A percentile compares a stretch with the other conserved stretches of the same genome.
Evolutionary conservation across 805 yeast genomes (phyloP).

Genomic region (Pichia exigua): DNA sequence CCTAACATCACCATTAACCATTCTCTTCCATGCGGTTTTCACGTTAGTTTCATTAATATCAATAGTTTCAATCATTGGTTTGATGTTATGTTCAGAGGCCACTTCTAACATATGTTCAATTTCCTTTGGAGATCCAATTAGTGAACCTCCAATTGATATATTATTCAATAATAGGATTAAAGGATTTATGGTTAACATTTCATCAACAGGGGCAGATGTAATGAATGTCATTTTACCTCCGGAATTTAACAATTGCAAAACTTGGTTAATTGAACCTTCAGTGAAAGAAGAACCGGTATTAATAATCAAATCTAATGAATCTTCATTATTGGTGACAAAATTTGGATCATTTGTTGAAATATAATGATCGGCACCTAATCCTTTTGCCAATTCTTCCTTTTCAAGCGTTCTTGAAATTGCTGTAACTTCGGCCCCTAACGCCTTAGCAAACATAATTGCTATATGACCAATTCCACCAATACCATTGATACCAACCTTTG

Average conservation of each 20-base stretch:
- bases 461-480: conserved; percentile 42
- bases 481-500: conserved; percentile 42
- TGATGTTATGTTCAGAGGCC: conserved; percentile 38
- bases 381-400: conserved; percentile 41
- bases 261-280: conserved; percentile 21
- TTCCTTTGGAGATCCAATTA: conserved; percentile 39
- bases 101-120: conserved; percentile 39
- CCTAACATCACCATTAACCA: conserved; percentile 42
- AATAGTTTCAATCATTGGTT: conserved; percentile 46
- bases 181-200: conserved; percentile 25
- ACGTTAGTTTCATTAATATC: conserved; percentile 39
- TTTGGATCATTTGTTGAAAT: conserved; percentile 45
- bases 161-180: conserved; percentile 29
- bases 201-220: conserved; percentile 32
- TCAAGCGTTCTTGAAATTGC: conserved; percentile 45
- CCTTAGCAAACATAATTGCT: conserved; percentile 46
- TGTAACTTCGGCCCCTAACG: conserved; percentile 52
- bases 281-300: conserved; percentile 40
- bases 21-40: conserved; percentile 38
- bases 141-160: conserved; percentile 28
- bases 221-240: conserved; percentile 27
- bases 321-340: conserved; percentile 30
- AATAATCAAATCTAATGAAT: conserved; percentile 38
- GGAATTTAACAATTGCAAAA: conserved; percentile 22
- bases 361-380: conserved; percentile 46